Evolutionary conservation across 2,329 filamentous ascomycete species (phyloP).

Genomic region (Aspergillus floridensis): DNA sequence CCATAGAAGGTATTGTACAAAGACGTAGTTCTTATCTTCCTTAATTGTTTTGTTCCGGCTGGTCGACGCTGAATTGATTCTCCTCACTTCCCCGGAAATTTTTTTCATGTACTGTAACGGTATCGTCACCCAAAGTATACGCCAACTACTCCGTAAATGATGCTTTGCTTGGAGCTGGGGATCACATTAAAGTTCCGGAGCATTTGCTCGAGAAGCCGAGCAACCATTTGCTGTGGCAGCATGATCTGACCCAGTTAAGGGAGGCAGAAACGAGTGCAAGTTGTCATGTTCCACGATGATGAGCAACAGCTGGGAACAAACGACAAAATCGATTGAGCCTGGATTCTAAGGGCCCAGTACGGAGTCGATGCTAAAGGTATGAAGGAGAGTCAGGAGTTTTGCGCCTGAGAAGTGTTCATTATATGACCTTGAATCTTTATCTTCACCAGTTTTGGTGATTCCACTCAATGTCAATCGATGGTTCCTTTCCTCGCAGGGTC

Average conservation of each 20-base stretch:
- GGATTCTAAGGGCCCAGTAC: not conserved
- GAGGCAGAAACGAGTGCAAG: not conserved
- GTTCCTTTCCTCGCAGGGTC: slow-evolving; percentile 14
- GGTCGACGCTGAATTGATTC: not conserved
- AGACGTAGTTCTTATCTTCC: not conserved
- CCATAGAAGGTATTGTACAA: too few species aligned
- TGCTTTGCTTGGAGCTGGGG: not conserved
- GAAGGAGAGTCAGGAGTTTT: not conserved
- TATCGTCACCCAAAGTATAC: not conserved
- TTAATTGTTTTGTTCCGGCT: not conserved
- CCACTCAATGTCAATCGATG: slow-evolving; percentile 18
- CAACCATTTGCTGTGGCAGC: not conserved
- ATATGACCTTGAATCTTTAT: slow-evolving; percentile 9
- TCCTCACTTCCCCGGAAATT: not conserved
- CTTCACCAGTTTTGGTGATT: slow-evolving; percentile 9
- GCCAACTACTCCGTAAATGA: not conserved
- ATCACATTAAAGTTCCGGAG: slow-evolving; percentile 4
- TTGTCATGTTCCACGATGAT: not conserved
- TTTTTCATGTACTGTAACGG: slow-evolving; percentile 10
- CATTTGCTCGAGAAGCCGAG: slow-evolving; percentile 5
- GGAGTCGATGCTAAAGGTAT: not conserved
- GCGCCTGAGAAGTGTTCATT: not conserved
- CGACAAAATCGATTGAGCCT: not conserved
- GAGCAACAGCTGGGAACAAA: not conserved
- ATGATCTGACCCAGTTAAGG: not conserved